Evolutionary conservation across 768 basidiomycete species (phyloP).

Genomic region (Phylloporus rhodoxanthus): DNA sequence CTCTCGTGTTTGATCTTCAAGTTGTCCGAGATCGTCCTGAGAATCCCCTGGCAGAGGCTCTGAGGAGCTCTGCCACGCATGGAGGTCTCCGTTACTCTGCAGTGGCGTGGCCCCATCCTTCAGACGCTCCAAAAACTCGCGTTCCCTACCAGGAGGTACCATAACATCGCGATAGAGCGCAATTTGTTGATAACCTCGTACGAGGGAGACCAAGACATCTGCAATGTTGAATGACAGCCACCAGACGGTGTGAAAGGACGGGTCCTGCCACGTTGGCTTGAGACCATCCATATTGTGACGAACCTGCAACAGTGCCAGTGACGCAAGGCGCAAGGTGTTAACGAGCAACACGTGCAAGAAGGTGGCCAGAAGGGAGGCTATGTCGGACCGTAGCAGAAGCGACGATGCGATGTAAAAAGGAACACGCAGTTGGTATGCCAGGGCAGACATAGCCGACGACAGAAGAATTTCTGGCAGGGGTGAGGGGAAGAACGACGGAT

Average conservation of each 20-base stretch:
- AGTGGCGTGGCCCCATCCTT: constrained; percentile 10
- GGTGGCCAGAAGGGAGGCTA: constrained; percentile 34
- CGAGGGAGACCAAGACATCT: constrained; percentile 58
- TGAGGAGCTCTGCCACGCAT: constrained; percentile 5
- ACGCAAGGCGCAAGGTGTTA: constrained; percentile 48
- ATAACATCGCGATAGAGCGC: constrained; percentile 64
- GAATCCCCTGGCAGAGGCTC: constrained; percentile 11
- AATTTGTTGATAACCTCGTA: constrained; percentile 68
- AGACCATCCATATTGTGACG: constrained; percentile 38
- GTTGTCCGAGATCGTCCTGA: constrained; percentile 14
- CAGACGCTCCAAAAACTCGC: constrained; percentile 33
- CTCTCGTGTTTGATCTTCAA: constrained; percentile 16
- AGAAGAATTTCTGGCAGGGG: constrained; percentile 63
- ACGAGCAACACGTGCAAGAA: constrained; percentile 46
- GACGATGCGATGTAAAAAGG: constrained; percentile 32
- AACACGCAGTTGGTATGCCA: constrained; percentile 30
- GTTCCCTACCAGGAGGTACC: constrained; percentile 40
- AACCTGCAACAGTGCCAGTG: constrained; percentile 49
- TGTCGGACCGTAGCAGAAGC: constrained; percentile 20
- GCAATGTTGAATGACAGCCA: constrained; percentile 68
- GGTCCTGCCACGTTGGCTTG: constrained; percentile 48
- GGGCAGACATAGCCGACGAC: constrained; percentile 49
- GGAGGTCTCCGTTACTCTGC: constrained; percentile 7
- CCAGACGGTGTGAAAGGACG: constrained; percentile 65
- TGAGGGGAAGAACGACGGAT: constrained; percentile 47